Base-by-base conservation (phyloP, 2,329 filamentous ascomycete species). In the Ceratocystis colombiana region DNA sequence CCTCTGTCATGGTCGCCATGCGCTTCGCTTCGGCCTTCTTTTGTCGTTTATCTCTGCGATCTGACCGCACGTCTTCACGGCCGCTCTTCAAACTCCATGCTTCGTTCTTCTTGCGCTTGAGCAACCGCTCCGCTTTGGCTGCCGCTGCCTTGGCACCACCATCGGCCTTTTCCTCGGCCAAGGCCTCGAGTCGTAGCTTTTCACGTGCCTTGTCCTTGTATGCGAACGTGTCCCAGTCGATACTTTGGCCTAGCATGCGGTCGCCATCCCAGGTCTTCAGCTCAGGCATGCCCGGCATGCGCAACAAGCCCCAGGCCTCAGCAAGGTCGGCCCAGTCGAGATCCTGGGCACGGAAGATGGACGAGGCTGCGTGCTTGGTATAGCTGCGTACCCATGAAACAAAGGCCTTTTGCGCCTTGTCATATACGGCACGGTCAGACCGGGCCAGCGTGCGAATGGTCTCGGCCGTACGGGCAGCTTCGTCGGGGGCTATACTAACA, bases 381-480 rank as follows among this genome's bases (percentile, higher is more conserved):
- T 97, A 97, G 70, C 89, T 88, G 73, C 91, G 85, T 1, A 96
- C 85, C 89, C 91, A 97, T 73, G 88, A 93, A 25, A 97, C 93
- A 71, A 99, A 97, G 0, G 87, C 94, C 69, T 87, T 86, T 73
- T 96, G 90, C 0, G 88, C 91, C 72, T 96, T 94, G 74, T 96
- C 91, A 73, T 94, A 87, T 10, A 94, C 73, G 2, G 78, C 80
- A 55, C 80, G 77, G 69, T 84, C 82, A 7, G 76, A 71, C 48
- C 73, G 72, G 12, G 86, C 81, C 2, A 83, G 73, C 10, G 79
- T 76, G 30, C 89, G 83, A 66, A 96, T 87, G 59, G 76, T 80
- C 8, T 82, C 74, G 0, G 84, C 85, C 0, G 81, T 78, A 1
- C 76, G 73, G 0, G 77, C 74, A 0, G 85, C 88, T n/a, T 89